These are phyloP conservation scores for Paraleonurus japonicus DNA, from an alignment of 257 asterid species.

Conservation along the genomic window DNA sequence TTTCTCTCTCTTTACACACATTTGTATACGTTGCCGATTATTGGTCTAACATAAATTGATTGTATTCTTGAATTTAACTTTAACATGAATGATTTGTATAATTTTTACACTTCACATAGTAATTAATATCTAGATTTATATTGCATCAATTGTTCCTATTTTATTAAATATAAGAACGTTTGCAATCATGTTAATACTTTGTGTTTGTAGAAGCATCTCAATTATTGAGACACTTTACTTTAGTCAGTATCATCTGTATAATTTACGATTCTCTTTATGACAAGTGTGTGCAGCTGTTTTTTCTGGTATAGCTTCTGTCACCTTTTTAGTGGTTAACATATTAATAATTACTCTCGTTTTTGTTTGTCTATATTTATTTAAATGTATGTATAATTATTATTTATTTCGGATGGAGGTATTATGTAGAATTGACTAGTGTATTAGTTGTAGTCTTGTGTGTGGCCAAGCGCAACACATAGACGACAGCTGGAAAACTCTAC, in stretches of 20 bases:
- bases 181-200: not conserved
- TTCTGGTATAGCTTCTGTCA: slow-evolving; percentile 4
- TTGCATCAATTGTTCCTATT: not conserved
- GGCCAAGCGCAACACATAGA: not conserved
- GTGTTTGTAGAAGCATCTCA: slow-evolving; percentile 18
- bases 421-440: not conserved
- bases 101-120: too few species aligned
- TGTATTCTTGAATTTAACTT: not conserved
- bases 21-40: not conserved
- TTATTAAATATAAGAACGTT: not conserved
- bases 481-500: not conserved
- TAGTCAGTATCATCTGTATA: slow-evolving; percentile 4
- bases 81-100: not conserved
- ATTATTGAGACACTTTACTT: slow-evolving; percentile 16
- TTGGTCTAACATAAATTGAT: not conserved
- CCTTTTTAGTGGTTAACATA: not conserved
- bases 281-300: slow-evolving; percentile 19
- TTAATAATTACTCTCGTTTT: not conserved
- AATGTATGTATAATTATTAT: not conserved
- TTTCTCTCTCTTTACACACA: not conserved
- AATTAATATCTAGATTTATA: too few species aligned
- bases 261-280: slow-evolving; percentile 2
- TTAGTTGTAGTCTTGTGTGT: not conserved
- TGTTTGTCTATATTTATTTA: not conserved
- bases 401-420: not conserved